Evolutionary conservation across 352 stramenopile species (phyloP), one percentile per base, ranked within the genome.

Genomic region (Saprolegnia parasitica): DNA sequence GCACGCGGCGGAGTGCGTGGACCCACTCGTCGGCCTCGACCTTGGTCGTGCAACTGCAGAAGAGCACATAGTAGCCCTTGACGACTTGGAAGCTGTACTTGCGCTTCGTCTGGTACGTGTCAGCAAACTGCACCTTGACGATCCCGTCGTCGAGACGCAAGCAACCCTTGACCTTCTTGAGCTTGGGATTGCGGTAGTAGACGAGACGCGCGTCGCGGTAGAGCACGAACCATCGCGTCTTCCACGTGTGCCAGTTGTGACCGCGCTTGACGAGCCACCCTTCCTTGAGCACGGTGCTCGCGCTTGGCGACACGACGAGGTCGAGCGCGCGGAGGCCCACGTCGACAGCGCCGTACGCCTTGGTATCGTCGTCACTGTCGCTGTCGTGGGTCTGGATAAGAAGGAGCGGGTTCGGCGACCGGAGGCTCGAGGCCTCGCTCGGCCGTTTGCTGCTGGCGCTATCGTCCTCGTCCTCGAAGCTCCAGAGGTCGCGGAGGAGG

Each of bases 111-210:
- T 77, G 73, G 0, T 82, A 82, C 32, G 90, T 78, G 60, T 95
- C 87, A 29, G 91, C 80, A 62, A 92, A 83, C 66, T 93, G 84
- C 20, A 95, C 73, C 23, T 84, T 86, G 13, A 95, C 81, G 21
- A 95, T 84, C 32, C 87, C 87, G 54, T 95, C 87, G 65, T 93
- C 90, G 26, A 95, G 75, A 65, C 85, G 81, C 58, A 95, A 82
- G 45, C 84, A 89, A 20, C 87, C 87, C 55, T 94, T 85, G 70
- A 93, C 91, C 71, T 87, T 89, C 57, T 81, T 82, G 58, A 81
- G 83, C 35, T 75, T 78, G 42, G 87, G 85, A 60, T 78, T 84
- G 71, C 91, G 90, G 68, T 94, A 95, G 56, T 95, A 95, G 11
- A 80, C 86, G 39, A 95, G 82, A 13, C 82, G 92, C 5, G 84